Percentiles rank a stretch among this genome's conserved stretches.
Conservation (phyloP, 257 asterid genomes). For the Lantana camara region DNA sequence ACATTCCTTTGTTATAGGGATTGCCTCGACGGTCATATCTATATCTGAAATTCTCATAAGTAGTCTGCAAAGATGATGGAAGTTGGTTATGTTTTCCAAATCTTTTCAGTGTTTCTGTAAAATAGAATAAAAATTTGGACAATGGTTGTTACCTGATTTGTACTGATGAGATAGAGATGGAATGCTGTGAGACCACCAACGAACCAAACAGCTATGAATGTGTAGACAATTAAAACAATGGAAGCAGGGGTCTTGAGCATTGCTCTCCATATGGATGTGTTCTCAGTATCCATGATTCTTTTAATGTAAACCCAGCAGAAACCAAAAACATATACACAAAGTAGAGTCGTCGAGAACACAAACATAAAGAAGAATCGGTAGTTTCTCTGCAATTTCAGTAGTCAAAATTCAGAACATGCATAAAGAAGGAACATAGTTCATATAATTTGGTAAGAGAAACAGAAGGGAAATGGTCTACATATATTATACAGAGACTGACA, state of each 20-base stretch:
- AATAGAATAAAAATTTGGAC: background rate
- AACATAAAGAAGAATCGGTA: conserved; percentile 99
- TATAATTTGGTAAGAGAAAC: too few relatives aligned
- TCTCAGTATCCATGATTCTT: conserved; percentile 68
- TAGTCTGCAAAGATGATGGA: conserved; percentile 62
- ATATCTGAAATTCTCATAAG: conserved; percentile 93
- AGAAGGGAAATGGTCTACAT: too few relatives aligned
- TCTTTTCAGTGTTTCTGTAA: background rate
- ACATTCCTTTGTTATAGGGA: conserved; percentile 90
- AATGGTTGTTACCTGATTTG: conserved; percentile 72
- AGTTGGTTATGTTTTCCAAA: background rate
- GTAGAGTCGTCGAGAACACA: conserved; percentile 97
- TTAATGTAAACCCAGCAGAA: conserved; percentile 94
- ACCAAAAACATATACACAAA: conserved; percentile 82
- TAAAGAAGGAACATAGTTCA: too few relatives aligned
- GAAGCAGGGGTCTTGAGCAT: conserved; percentile 94
- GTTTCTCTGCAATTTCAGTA: conserved; percentile 70
- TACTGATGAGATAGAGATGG: conserved; percentile 87
- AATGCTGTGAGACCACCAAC: conserved; percentile 96
- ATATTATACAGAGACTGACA: background rate
- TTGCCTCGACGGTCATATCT: conserved; percentile 87
- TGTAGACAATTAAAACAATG: conserved; percentile 82
- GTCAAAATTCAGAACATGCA: conserved; percentile 8
- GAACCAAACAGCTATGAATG: conserved; percentile 93
- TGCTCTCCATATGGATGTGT: conserved; percentile 81